Percentiles rank a stretch among this genome's conserved stretches.
These are phyloP conservation scores for Xylaria longipes DNA, from an alignment of 495 filamentous ascomycete species.

Conservation along the genomic window DNA sequence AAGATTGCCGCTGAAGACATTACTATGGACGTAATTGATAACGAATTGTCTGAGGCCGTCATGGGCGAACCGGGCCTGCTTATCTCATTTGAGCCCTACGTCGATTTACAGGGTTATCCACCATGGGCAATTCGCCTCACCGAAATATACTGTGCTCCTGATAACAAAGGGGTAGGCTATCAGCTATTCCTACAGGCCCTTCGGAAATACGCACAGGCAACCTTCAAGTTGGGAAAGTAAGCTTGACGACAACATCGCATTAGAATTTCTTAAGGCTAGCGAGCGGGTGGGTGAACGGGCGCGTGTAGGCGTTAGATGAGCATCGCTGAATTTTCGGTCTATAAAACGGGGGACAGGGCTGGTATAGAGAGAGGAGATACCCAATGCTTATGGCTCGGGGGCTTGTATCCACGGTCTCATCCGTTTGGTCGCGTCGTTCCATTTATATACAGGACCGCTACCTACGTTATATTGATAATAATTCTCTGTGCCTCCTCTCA, in stretches of 20 bases:
- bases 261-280: neutral
- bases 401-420: slow-evolving; percentile 59
- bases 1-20: slow-evolving; percentile 83
- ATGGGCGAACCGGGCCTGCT: slow-evolving; percentile 89
- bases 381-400: slow-evolving; percentile 13
- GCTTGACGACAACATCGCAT: neutral
- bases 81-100: slow-evolving; percentile 79
- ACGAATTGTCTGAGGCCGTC: slow-evolving; percentile 73
- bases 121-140: slow-evolving; percentile 95
- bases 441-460: slow-evolving; percentile 64
- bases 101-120: slow-evolving; percentile 89
- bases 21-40: slow-evolving; percentile 84
- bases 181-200: slow-evolving; percentile 88
- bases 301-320: neutral
- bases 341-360: neutral
- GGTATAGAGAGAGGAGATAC: slow-evolving; percentile 2
- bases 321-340: neutral
- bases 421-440: slow-evolving; percentile 59
- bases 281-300: neutral
- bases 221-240: slow-evolving; percentile 88
- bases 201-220: slow-evolving; percentile 81
- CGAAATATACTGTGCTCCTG: slow-evolving; percentile 83
- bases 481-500: slow-evolving; percentile 72
- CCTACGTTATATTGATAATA: slow-evolving; percentile 74
- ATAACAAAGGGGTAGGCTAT: slow-evolving; percentile 84